Evolutionary conservation across 768 basidiomycete genomes (phyloP).

Genomic region (Russula brevipes): DNA sequence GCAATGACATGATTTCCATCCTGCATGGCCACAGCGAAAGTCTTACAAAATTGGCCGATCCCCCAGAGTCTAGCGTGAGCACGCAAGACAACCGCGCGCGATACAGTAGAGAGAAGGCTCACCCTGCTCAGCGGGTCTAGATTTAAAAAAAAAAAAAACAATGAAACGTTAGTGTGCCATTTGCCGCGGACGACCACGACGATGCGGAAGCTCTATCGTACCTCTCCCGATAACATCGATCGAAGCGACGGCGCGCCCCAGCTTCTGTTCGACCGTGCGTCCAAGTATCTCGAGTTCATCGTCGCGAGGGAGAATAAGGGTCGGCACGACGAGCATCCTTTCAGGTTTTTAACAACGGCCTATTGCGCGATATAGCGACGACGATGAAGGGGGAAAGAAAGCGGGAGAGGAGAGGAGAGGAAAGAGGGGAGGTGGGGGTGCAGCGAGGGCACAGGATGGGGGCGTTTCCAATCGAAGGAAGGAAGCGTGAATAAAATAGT

Average conservation of each 20-base stretch:
- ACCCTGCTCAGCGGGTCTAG: conserved; percentile 19
- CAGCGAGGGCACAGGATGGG: not conserved
- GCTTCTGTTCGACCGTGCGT: conserved; percentile 21
- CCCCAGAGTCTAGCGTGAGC: conserved; percentile 5
- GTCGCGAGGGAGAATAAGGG: conserved; percentile 15
- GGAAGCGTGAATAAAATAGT: conserved; percentile 1
- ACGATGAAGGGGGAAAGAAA: too few relatives aligned
- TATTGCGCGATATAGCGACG: not conserved
- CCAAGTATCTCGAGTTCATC: conserved; percentile 26
- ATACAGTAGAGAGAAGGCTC: conserved; percentile 1
- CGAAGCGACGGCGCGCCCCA: conserved; percentile 21
- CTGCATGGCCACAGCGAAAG: conserved; percentile 26
- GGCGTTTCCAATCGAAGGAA: not conserved
- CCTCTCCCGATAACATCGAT: conserved; percentile 29
- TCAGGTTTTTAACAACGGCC: too few relatives aligned
- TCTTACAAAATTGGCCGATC: conserved; percentile 18
- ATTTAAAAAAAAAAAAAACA: not conserved
- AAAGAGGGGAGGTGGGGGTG: too few relatives aligned
- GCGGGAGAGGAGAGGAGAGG: not conserved
- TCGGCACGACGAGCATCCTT: conserved; percentile 14
- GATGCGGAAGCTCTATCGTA: not conserved
- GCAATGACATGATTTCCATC: conserved; percentile 27
- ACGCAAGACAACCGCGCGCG: not conserved
- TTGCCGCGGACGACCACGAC: not conserved
- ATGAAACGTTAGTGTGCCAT: not conserved